phyloP scores from a whole-genome alignment of 345 rosid species.

The Euphorbia peplus region DNA sequence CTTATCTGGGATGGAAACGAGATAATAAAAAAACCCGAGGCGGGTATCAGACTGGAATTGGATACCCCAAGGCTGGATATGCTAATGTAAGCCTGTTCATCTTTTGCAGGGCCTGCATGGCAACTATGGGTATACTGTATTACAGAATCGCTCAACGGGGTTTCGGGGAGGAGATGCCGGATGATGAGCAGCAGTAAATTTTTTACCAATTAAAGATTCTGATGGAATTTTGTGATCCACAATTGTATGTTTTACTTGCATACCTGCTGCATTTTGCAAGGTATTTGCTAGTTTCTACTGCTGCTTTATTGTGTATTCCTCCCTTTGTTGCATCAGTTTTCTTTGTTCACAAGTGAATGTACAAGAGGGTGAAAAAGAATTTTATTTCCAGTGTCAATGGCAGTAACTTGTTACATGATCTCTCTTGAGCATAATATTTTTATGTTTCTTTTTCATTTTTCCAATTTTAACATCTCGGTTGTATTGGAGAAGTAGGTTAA shows the following conservation, averaged over 20 bases:
- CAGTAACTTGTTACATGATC: neutral
- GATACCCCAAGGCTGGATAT: too few relatives aligned
- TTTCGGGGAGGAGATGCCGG: constrained; percentile 48
- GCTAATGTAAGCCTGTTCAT: constrained; percentile 4
- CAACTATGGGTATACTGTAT: constrained; percentile 94
- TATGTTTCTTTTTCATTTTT: neutral
- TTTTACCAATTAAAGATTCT: neutral
- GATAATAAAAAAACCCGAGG: too few relatives aligned
- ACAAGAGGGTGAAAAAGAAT: neutral
- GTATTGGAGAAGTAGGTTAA: constrained; percentile 12
- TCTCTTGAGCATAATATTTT: constrained; percentile 6
- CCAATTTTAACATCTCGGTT: neutral
- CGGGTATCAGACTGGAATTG: too few relatives aligned
- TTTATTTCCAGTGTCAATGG: constrained; percentile 2
- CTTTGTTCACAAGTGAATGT: neutral
- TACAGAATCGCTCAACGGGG: constrained; percentile 87
- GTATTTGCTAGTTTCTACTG: neutral
- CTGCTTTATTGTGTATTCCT: constrained; percentile 2
- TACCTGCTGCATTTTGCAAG: neutral
- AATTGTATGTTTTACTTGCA: constrained; percentile 5
- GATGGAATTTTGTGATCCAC: constrained; percentile 8
- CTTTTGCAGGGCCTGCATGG: constrained; percentile 90
- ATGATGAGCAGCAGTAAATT: constrained; percentile 57
- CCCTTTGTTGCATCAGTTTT: neutral
- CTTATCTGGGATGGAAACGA: too few relatives aligned